Conservation (phyloP, 768 basidiomycete genomes). For the Antrodiella citrinella region DNA sequence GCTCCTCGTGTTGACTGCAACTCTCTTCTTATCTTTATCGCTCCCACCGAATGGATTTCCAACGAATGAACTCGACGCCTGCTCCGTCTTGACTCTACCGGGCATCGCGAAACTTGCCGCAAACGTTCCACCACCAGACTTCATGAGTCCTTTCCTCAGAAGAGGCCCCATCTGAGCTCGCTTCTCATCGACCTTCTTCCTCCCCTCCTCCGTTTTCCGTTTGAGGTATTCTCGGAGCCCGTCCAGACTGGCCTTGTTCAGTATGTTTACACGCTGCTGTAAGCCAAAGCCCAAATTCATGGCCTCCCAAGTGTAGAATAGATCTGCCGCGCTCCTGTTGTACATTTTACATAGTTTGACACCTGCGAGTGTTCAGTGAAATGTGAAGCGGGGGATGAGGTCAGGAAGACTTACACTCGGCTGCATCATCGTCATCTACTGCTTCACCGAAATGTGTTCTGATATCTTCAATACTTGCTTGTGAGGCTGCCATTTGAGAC, state of each 20-base stretch:
- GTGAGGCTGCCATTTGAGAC: too few species aligned
- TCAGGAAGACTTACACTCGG: conserved; percentile 43
- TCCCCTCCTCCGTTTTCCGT: neutral
- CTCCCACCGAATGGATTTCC: neutral
- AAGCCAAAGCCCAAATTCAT: conserved; percentile 19
- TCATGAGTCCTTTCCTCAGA: too few species aligned
- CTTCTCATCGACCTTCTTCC: too few species aligned
- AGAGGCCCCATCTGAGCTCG: too few species aligned
- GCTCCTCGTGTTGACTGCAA: neutral
- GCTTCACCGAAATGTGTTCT: neutral
- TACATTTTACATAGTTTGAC: conserved; percentile 57
- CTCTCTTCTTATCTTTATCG: too few species aligned
- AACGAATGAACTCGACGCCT: neutral
- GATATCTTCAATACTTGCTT: neutral
- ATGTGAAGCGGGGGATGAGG: neutral
- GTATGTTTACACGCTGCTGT: too few species aligned
- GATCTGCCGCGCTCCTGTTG: conserved; percentile 39
- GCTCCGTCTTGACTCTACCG: neutral
- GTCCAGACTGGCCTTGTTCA: neutral
- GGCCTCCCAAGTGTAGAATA: conserved; percentile 69
- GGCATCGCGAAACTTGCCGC: too few species aligned
- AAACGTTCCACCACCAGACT: too few species aligned
- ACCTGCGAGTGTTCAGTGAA: conserved; percentile 33
- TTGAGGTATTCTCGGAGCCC: neutral
- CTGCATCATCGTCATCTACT: neutral